A percentile compares a stretch with the other conserved stretches of the same genome.
phyloP scores from a whole-genome alignment of 768 basidiomycete genomes.

The Podaxis rugospora region DNA sequence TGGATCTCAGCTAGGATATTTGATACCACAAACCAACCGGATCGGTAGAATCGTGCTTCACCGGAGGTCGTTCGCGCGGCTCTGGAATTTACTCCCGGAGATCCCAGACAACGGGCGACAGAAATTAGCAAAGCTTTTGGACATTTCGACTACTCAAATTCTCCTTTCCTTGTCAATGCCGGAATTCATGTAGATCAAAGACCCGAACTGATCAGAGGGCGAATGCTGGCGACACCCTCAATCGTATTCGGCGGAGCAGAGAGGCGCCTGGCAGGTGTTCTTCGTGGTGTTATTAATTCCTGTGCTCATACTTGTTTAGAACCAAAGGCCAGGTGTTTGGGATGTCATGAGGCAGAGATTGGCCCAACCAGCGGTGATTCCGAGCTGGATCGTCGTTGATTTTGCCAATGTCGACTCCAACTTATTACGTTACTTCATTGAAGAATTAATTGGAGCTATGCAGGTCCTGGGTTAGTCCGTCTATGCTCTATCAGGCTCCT shows the following conservation, averaged over 20 bases:
- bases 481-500: too few relatives aligned
- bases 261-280: background rate
- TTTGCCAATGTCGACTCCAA: conserved; percentile 18
- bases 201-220: conserved; percentile 30
- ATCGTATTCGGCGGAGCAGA: conserved; percentile 24
- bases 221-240: conserved; percentile 27
- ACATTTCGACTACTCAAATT: conserved; percentile 31
- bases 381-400: conserved; percentile 21
- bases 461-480: conserved; percentile 17
- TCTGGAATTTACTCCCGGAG: conserved; percentile 22
- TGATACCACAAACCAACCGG: background rate
- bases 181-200: conserved; percentile 27
- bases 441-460: conserved; percentile 21
- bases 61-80: conserved; percentile 27
- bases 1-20: background rate
- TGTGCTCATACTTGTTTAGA: background rate
- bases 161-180: conserved; percentile 37
- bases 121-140: conserved; percentile 25
- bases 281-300: background rate
- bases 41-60: conserved; percentile 22
- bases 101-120: conserved; percentile 18
- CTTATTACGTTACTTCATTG: conserved; percentile 16
- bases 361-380: conserved; percentile 13
- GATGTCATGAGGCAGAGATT: conserved; percentile 26
- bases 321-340: conserved; percentile 22